These are phyloP conservation scores for Fomes fomentarius DNA, from an alignment of 1,284 basidiomycete genomes.

Conservation along the genomic window DNA sequence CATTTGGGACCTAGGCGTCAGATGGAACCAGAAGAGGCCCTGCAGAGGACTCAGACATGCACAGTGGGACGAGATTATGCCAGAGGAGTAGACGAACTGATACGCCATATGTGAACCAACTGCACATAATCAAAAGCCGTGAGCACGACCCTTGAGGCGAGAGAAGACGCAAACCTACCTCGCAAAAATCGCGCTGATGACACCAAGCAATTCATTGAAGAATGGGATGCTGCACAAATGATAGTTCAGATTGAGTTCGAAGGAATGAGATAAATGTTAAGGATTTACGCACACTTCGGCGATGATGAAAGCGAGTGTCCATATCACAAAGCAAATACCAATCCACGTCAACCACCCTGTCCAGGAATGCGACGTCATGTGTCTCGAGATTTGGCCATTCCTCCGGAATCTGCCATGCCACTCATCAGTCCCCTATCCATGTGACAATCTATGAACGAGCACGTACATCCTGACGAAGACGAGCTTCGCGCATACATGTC, in stretches of 20 bases:
- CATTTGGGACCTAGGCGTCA: conserved; percentile 27
- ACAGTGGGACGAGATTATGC: background rate
- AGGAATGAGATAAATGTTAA: background rate
- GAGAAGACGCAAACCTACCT: conserved; percentile 20
- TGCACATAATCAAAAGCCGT: conserved; percentile 1
- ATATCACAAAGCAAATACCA: conserved; percentile 32
- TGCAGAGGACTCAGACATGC: background rate
- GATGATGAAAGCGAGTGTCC: conserved; percentile 34
- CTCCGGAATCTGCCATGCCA: conserved; percentile 30
- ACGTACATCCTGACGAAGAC: conserved; percentile 36
- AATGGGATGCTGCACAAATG: conserved; percentile 32
- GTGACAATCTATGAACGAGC: background rate
- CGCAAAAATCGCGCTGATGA: conserved; percentile 36
- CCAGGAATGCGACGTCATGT: conserved; percentile 35
- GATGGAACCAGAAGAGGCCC: conserved; percentile 37
- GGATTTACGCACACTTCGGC: conserved; percentile 34
- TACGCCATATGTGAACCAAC: conserved; percentile 38
- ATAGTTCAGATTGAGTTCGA: too few species aligned
- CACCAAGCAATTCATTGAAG: conserved; percentile 38
- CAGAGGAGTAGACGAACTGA: conserved; percentile 23
- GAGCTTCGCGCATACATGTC: conserved; percentile 38
- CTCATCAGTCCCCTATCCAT: background rate
- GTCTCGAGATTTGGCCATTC: conserved; percentile 25
- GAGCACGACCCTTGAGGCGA: too few species aligned
- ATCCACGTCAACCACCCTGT: conserved; percentile 36